Conservation (phyloP, 2,329 filamentous ascomycete species). For the Colletotrichum kahawae region DNA sequence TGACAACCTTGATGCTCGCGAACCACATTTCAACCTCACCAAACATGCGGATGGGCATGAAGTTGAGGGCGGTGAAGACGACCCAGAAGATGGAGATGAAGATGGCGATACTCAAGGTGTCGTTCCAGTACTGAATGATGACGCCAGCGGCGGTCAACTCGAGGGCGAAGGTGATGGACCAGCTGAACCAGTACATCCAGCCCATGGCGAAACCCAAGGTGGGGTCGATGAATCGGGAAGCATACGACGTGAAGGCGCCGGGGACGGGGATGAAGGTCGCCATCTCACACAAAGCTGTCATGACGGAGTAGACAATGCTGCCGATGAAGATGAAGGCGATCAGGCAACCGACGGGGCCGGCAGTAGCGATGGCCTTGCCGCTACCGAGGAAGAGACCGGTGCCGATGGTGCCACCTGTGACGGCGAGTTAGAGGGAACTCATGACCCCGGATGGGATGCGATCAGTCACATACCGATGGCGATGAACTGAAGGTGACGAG, state of each 20-base stretch:
- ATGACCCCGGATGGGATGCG: background rate
- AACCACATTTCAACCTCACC: constrained; percentile 84
- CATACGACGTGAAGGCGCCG: constrained; percentile 79
- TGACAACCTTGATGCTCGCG: constrained; percentile 77
- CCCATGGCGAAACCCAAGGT: constrained; percentile 79
- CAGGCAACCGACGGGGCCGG: constrained; percentile 70
- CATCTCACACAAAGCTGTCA: constrained; percentile 75
- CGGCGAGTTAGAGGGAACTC: background rate
- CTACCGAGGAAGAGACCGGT: constrained; percentile 76
- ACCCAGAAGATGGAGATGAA: constrained; percentile 78
- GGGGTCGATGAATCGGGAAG: constrained; percentile 75
- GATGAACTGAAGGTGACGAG: constrained; percentile 54
- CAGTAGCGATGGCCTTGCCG: constrained; percentile 64
- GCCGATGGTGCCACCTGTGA: constrained; percentile 66
- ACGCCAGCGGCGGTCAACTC: constrained; percentile 76
- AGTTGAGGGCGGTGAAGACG: constrained; percentile 71
- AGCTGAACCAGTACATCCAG: constrained; percentile 85
- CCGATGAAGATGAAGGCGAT: constrained; percentile 75
- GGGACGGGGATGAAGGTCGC: constrained; percentile 78
- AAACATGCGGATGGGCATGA: constrained; percentile 74
- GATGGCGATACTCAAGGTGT: constrained; percentile 67
- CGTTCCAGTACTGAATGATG: constrained; percentile 78
- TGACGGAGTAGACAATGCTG: constrained; percentile 75
- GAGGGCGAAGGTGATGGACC: constrained; percentile 74
- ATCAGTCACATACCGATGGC: constrained; percentile 43